phyloP scores from a whole-genome alignment of 192 early-diverging fungal genomes.

The Rhizoclosmatium sp. region DNA sequence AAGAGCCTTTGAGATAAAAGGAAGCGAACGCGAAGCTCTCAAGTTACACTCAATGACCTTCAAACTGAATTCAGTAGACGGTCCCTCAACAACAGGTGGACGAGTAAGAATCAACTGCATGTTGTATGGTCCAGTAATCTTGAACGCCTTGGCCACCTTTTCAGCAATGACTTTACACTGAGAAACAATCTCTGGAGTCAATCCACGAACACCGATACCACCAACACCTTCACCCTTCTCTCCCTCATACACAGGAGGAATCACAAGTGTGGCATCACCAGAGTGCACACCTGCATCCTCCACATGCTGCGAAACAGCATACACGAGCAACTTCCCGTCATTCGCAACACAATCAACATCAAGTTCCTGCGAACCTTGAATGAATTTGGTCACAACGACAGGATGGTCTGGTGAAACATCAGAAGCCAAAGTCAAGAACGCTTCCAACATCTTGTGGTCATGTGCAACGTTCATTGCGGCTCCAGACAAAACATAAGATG shows the following conservation, averaged over 20 bases:
- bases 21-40: slow-evolving; percentile 97
- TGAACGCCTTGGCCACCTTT: slow-evolving; percentile 87
- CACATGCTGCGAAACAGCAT: slow-evolving; percentile 94
- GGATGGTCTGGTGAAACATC: slow-evolving; percentile 93
- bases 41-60: slow-evolving; percentile 99
- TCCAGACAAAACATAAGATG: slow-evolving; percentile 96
- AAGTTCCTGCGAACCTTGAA: slow-evolving; percentile 90
- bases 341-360: slow-evolving; percentile 94
- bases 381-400: slow-evolving; percentile 97
- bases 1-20: slow-evolving; percentile 95
- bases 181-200: slow-evolving; percentile 57
- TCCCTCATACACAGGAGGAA: slow-evolving; percentile 71
- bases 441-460: slow-evolving; percentile 73
- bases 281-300: slow-evolving; percentile 98
- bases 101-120: slow-evolving; percentile 90
- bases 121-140: slow-evolving; percentile 98
- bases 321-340: slow-evolving; percentile 82
- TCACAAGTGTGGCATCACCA: slow-evolving; percentile 92
- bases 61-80: slow-evolving; percentile 55
- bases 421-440: slow-evolving; percentile 81
- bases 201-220: slow-evolving; percentile 42
- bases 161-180: slow-evolving; percentile 77
- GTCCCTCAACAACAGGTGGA: slow-evolving; percentile 26
- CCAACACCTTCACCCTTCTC: slow-evolving; percentile 39
- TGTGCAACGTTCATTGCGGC: slow-evolving; percentile 98